Evolutionary conservation across 2,329 filamentous ascomycete genomes (phyloP), one percentile per base, ranked within the genome.

Genomic region (Myriosclerotinia duriaeana): DNA sequence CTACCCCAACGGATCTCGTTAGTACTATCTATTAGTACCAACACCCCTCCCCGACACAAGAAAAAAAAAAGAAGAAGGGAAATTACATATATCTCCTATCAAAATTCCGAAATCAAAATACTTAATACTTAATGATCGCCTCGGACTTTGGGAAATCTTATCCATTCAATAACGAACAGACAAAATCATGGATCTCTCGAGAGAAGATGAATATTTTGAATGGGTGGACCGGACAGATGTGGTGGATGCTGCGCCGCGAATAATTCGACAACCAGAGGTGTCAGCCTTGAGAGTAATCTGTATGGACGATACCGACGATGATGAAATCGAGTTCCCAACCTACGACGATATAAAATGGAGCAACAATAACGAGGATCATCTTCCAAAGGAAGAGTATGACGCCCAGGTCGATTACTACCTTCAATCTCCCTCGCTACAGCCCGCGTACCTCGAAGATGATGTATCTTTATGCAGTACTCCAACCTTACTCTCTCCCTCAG

Each of bases 241-340:
- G 36, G 38, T 65, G 2, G 63, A 65, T 36, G 22, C 30, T 17
- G 42, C 53, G 15, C 63, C 63, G 54, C 42, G 63, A 42, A 60
- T 53, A 11, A 65, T 65, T 65, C 63, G 30, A 34, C 63, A 65
- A 60, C 63, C 63, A 22, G 42, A 65, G 14, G 30, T 65, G 1
- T 59, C 63, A 22, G 48, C 46, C 42, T 26, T 65, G 12, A 46
- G 38, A 22, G 17, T 52, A 9, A n/a, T 65, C 12, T 38, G 44
- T 1, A 52, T 65, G 54, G 87, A 94, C 69, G 97, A 94, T 92
- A 87, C 86, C 70, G 93, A 97, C 78, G 93, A 98, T 78, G 94
- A 79, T 53, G 78, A 80, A 56, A 74, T 81, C 59, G 66, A 77
- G 22, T 77, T 82, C 44, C 80, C 80, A 3, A 75, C 77, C 14